Evolutionary conservation across 129 eudicot genomes (phyloP).

Genomic region (Glebionis coronaria): DNA sequence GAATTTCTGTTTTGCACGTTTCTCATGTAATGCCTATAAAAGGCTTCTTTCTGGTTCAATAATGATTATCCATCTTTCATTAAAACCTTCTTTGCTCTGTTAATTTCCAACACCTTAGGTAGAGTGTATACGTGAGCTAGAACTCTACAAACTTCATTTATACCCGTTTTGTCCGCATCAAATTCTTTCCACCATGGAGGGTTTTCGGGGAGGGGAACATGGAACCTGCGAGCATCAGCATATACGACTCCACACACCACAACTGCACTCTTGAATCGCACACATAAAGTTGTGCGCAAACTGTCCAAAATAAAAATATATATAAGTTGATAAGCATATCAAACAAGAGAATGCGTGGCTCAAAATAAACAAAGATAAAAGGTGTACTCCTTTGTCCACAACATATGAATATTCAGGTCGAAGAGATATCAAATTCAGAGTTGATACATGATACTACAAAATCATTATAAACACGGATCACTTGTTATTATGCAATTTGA

Average conservation of each 20-base stretch:
- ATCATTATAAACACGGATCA: too few relatives aligned
- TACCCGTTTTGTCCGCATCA: constrained; percentile 84
- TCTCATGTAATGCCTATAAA: not conserved
- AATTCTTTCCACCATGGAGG: constrained; percentile 99
- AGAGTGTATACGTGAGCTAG: constrained; percentile 70
- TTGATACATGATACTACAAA: not conserved
- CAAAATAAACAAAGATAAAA: not conserved
- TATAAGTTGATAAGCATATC: not conserved
- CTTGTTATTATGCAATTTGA: too few relatives aligned
- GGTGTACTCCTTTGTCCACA: not conserved
- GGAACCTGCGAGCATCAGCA: constrained; percentile 84
- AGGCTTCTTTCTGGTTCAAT: not conserved
- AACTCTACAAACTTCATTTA: constrained; percentile 86
- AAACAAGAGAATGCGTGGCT: not conserved
- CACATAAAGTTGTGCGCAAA: constrained; percentile 88
- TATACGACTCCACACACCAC: constrained; percentile 93
- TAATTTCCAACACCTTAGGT: constrained; percentile 39
- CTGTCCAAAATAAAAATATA: constrained; percentile 34
- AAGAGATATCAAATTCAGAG: not conserved
- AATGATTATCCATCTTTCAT: not conserved
- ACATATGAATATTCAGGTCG: not conserved
- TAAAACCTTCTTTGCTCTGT: too few relatives aligned
- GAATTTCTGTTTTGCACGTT: not conserved
- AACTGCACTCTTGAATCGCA: too few relatives aligned
- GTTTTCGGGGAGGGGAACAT: constrained; percentile 85